Percentiles rank a stretch among this genome's conserved stretches.
These are phyloP conservation scores for Fragilaria crotonensis DNA, from an alignment of 108 stramenopile species.

Conservation along the genomic window DNA sequence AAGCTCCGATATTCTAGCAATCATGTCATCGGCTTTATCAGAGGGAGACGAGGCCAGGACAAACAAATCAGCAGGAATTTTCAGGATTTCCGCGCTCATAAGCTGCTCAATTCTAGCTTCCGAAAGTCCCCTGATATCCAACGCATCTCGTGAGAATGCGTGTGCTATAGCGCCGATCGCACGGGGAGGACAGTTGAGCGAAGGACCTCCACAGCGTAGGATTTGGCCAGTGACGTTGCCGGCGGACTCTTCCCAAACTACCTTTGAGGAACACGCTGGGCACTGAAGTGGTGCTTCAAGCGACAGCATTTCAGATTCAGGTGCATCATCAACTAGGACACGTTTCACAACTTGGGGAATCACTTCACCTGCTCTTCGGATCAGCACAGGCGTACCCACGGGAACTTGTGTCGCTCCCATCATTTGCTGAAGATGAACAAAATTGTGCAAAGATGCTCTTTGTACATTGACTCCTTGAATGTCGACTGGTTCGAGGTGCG, in stretches of 20 bases:
- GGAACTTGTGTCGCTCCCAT: slow-evolving; percentile 29
- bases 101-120: slow-evolving; percentile 62
- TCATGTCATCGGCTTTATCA: slow-evolving; percentile 18
- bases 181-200: slow-evolving; percentile 64
- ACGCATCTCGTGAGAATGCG: slow-evolving; percentile 68
- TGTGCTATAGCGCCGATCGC: slow-evolving; percentile 60
- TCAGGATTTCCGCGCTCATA: slow-evolving; percentile 32
- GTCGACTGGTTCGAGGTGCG: slow-evolving; percentile 77
- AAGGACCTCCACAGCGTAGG: slow-evolving; percentile 67
- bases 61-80: slow-evolving; percentile 66
- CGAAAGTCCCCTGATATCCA: slow-evolving; percentile 75
- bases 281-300: slow-evolving; percentile 51
- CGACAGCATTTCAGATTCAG: slow-evolving; percentile 22
- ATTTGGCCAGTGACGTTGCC: slow-evolving; percentile 46
- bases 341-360: slow-evolving; percentile 79
- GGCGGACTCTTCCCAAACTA: slow-evolving; percentile 24
- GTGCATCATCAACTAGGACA: slow-evolving; percentile 5
- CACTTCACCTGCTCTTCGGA: slow-evolving; percentile 85
- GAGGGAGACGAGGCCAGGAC: slow-evolving; percentile 8
- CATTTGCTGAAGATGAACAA: slow-evolving; percentile 59
- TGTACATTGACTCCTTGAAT: slow-evolving; percentile 75
- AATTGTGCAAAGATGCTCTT: slow-evolving; percentile 90
- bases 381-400: slow-evolving; percentile 50
- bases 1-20: slow-evolving; percentile 34
- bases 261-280: slow-evolving; percentile 71